Evolutionary conservation across 495 filamentous ascomycete species (phyloP).

Genomic region (Daldinia decipiens): DNA sequence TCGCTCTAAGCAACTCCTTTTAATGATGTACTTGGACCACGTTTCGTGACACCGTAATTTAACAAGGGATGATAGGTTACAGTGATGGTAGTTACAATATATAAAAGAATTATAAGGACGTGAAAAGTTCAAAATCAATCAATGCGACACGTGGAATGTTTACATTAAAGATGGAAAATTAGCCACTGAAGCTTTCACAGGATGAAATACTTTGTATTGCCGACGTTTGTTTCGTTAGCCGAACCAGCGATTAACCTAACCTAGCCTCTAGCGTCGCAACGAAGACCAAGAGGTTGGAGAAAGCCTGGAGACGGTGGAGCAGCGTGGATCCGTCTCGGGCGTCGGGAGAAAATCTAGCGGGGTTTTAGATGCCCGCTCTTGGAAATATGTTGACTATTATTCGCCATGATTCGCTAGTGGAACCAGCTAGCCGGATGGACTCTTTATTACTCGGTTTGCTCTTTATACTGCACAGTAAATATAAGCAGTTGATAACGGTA

Average conservation of each 20-base stretch:
- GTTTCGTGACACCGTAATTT: constrained; percentile 1
- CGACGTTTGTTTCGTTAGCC: constrained; percentile 32
- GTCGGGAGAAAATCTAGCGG: constrained; percentile 46
- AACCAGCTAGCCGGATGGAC: constrained; percentile 9
- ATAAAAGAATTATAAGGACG: background rate
- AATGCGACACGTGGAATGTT: constrained; percentile 12
- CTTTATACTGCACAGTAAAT: constrained; percentile 9
- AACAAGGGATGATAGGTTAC: background rate
- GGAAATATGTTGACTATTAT: constrained; percentile 40
- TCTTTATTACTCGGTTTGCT: background rate
- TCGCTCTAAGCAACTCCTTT: background rate
- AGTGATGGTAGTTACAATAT: background rate
- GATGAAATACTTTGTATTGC: constrained; percentile 40
- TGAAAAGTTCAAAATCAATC: background rate
- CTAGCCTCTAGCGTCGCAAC: constrained; percentile 31
- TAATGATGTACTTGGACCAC: constrained; percentile 12
- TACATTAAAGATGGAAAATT: constrained; percentile 13
- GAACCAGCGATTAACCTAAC: constrained; percentile 15
- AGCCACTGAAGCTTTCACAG: constrained; percentile 29
- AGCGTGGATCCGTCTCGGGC: constrained; percentile 30
- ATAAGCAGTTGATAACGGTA: background rate
- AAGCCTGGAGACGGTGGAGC: constrained; percentile 36
- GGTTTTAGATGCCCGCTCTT: constrained; percentile 18
- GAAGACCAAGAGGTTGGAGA: constrained; percentile 36
- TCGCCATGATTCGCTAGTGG: constrained; percentile 36